Base-by-base conservation (phyloP, 345 rosid genomes). In the Carallia brachiata region DNA sequence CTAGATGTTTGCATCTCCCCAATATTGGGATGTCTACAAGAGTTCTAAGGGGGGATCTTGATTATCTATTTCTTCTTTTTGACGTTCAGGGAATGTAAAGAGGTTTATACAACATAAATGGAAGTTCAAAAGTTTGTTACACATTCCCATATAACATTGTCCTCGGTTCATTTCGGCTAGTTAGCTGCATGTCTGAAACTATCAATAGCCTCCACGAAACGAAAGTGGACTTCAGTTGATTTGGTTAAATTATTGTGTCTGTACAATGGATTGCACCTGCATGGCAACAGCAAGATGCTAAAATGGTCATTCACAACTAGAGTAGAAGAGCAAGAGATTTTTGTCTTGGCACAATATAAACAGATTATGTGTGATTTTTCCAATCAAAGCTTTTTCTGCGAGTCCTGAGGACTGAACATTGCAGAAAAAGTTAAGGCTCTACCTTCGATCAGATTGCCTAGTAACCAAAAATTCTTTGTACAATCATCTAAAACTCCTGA, bases 241-340 rank as follows among this genome's bases (percentile, higher is more conserved):
- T 50, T 17, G 40, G 73, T 67, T 70, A 70, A 44, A 15, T 31
- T 68, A 60, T 65, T 57, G 30, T 28, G n/a, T 70, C 77, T 83
- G 76, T 79, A 80, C 80, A 80, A 61, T 34, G 19, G 37, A 28
- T 57, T 50, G 65, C 17, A 54, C 80, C 82, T 77, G 82, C 76
- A 72, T 16, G 54, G 28, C 23, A 70, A 23, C 61, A 60, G 19
- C 36, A 65, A 52, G 16, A 74, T 55, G 31, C 60, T 1, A 32
- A 44, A 13, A 44, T 15, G 17, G 10, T 12, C 48, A 23, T 23
- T 23, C 23, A 44, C 10, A 44, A 44, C 12, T 44, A 13, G 15
- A 10, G 4, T 39, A 39, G 47, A 39, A 39, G 47, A 1, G 10
- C 48, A 10, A 44, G 48, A 2, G 48, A 13, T 13, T 44, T 44